Base-by-base conservation (phyloP, 495 filamentous ascomycete genomes). In the Podospora tetraspora region DNA sequence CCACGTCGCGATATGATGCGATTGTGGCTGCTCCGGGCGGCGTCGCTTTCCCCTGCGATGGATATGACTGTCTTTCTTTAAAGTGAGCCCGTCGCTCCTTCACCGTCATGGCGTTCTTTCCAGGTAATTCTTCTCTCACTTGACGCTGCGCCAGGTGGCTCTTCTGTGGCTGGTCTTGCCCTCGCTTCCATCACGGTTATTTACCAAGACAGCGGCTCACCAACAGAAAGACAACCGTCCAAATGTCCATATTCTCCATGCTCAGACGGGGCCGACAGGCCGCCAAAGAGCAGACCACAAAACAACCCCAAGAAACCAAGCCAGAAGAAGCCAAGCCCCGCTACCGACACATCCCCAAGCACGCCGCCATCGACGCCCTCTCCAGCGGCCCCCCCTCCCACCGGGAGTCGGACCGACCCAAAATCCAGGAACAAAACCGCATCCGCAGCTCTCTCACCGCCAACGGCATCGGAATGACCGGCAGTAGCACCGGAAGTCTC, bases 331-430 rank as follows among this genome's bases (percentile, higher is more conserved):
- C 68, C 56, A 83, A 83, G 70, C 23, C 75, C 27, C 81, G 81
- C 21, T 88, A 88, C 72, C 80, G 75, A 67, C 86, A 88, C 68
- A 72, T 86, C n/a, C 83, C 84, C 24, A 85, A 78, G 32, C 86
- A 88, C 75, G 86, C 86, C 57, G 84, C 83, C 62, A 72, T 78
- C 56, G 86, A 90, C 71, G 83, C 87, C 61, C 64, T 87, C 57
- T 78, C 81, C n/a, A 79, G 81, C 21, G 82, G 83, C 2, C 87
- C 86, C 8, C 75, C 80, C 0, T 79, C 73, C 25, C 86, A 82
- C 81, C 80, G 79, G 64, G 73, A 81, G 6, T 74, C 69, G 23
- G 81, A 83, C 62, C 68, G 80, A 27, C 68, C 69, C 52, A 77
- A 62, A 67, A 83, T 83, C 68, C 73, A 79, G 59, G 80, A 81